Evolutionary conservation across 1,284 basidiomycete genomes (phyloP), one percentile per base, ranked within the genome.

Genomic region (Malassezia globosa): DNA sequence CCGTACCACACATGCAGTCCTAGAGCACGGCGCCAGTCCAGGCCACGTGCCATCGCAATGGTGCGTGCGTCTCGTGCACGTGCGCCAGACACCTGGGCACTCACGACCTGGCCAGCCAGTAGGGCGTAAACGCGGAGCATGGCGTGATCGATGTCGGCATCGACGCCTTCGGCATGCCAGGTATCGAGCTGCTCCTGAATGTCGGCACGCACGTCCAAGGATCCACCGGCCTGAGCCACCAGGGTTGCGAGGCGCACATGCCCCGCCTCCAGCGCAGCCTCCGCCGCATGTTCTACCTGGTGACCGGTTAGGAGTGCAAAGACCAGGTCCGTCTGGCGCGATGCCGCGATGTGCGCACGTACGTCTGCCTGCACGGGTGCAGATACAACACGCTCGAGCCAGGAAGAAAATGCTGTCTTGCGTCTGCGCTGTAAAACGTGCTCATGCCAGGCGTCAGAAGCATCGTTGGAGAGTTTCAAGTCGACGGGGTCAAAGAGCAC

Each of bases 21-120:
- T 63, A 97, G 85, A 0, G 84, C 82, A 13, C 89, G 81, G 72
- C 92, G 92, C 94, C 94, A 97, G 72, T 94, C 90, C 43, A 96
- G 74, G 1, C 80, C 84, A 45, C 81, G 76, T n/a, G 82, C 77
- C n/a, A 94, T 76, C 18, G 46, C 31, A 4, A 46, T 45, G 80
- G 76, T 18, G 87, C 73, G 48, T 33, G 22, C 35, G 8, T 85
- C 82, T 1, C 77, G 72, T 61, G 79, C 79, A 21, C 76, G 75
- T 59, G 83, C 82, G 26, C 52, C 77, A 74, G 52, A 76, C 73
- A 59, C 82, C 75, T 69, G 76, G 13, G 67, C 67, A 4, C 81
- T 65, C 52, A 81, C 80, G 26, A 84, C 77, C 50, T 84, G 77
- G 10, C 94, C 94, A 16, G 84, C 82, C 3, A 97, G 77, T 14